phyloP scores from a whole-genome alignment of 202 grass and related monocot genomes.

The Hordeum pubiflorum region DNA sequence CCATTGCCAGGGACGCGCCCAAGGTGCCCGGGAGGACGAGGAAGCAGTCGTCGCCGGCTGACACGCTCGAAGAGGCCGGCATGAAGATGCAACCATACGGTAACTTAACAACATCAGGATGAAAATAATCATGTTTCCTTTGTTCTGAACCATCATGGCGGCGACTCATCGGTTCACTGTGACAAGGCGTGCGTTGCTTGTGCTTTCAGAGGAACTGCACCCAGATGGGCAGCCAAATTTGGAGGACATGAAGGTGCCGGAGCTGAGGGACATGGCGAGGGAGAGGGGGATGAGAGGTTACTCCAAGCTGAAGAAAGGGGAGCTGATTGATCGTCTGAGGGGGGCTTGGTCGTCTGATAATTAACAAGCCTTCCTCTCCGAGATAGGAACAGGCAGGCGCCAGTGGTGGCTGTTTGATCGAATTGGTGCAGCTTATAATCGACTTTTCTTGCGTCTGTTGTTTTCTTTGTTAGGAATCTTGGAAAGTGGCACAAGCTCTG shows the following conservation, averaged over 20 bases:
- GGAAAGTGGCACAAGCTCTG: not conserved
- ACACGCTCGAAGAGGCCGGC: slow-evolving; percentile 18
- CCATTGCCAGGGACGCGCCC: slow-evolving; percentile 36
- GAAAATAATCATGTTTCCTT: slow-evolving; percentile 3
- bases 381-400: not conserved
- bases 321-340: slow-evolving; percentile 51
- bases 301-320: slow-evolving; percentile 61
- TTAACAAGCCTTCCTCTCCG: not conserved
- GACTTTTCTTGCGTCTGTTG: not conserved
- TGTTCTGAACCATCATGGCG: not conserved
- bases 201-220: not conserved
- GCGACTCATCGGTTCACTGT: not conserved
- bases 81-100: slow-evolving; percentile 22
- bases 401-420: not conserved
- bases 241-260: slow-evolving; percentile 50
- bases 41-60: slow-evolving; percentile 3
- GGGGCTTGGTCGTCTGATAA: not conserved
- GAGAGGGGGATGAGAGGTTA: slow-evolving; percentile 59
- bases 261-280: slow-evolving; percentile 61
- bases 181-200: not conserved
- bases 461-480: not conserved
- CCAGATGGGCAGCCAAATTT: slow-evolving; percentile 1
- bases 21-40: slow-evolving; percentile 28
- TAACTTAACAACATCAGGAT: slow-evolving; percentile 2
- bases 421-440: not conserved